Evolutionary conservation across 768 basidiomycete genomes (phyloP).

Genomic region (Tylopilus cervinicoccineus): DNA sequence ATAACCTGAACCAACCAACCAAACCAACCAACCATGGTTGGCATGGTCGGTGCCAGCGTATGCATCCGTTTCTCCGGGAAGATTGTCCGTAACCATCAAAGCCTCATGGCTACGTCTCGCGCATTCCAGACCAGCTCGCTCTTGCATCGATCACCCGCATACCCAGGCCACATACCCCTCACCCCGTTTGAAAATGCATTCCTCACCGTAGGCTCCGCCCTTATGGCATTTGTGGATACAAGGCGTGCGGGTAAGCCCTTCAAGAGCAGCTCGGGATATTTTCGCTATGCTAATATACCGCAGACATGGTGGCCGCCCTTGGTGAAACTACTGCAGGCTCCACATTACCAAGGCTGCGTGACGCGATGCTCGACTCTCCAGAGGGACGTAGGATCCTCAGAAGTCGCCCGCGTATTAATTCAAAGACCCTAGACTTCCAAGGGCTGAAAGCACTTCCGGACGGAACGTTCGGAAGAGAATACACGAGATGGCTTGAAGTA

Average conservation of each 20-base stretch:
- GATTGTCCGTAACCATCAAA: background rate
- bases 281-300: background rate
- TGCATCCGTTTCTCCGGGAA: background rate
- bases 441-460: constrained; percentile 62
- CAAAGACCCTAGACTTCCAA: constrained; percentile 69
- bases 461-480: constrained; percentile 82
- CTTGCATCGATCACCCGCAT: constrained; percentile 41
- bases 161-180: constrained; percentile 79
- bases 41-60: background rate
- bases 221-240: constrained; percentile 79
- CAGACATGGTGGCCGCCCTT: constrained; percentile 94
- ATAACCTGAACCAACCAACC: background rate
- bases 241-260: constrained; percentile 69
- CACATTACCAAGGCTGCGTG: constrained; percentile 70
- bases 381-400: constrained; percentile 85
- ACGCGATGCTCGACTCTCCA: constrained; percentile 68
- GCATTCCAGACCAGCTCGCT: constrained; percentile 10
- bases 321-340: constrained; percentile 89
- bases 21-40: background rate
- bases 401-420: constrained; percentile 79
- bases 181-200: constrained; percentile 80
- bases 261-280: background rate
- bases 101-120: constrained; percentile 6
- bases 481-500: constrained; percentile 84
- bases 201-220: constrained; percentile 79